phyloP scores from a whole-genome alignment of 768 basidiomycete species.

The Thelephora ganbajun region DNA sequence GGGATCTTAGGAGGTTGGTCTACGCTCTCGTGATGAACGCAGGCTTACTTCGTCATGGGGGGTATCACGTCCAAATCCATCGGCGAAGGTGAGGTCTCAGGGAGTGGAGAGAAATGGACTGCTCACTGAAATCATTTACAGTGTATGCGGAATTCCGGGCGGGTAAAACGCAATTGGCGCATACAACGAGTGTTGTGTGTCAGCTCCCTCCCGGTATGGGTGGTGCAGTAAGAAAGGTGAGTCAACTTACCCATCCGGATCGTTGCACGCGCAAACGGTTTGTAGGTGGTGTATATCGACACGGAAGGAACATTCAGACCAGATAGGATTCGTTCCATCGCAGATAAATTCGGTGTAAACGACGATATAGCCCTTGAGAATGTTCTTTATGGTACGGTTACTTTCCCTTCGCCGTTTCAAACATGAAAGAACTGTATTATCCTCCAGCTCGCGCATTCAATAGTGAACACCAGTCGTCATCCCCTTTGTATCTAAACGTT shows the following conservation, averaged over 20 bases:
- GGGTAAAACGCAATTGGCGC: conserved; percentile 90
- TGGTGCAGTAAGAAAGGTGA: conserved; percentile 78
- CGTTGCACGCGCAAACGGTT: background rate
- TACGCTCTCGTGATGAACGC: no score
- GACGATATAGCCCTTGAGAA: conserved; percentile 79
- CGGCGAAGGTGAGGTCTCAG: conserved; percentile 51
- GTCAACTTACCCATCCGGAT: conserved; percentile 3
- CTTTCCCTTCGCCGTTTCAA: conserved; percentile 1
- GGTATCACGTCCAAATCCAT: conserved; percentile 89
- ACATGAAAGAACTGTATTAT: conserved; percentile 8
- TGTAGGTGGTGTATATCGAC: conserved; percentile 81
- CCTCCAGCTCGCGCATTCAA: conserved; percentile 72
- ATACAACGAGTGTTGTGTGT: conserved; percentile 85
- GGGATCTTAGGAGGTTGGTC: no score
- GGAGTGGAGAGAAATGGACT: background rate
- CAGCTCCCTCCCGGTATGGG: conserved; percentile 86
- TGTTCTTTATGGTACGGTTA: conserved; percentile 65
- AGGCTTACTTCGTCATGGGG: conserved; percentile 30
- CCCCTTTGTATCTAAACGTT: conserved; percentile 2
- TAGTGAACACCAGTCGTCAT: conserved; percentile 70
- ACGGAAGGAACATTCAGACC: conserved; percentile 95
- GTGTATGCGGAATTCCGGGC: conserved; percentile 96
- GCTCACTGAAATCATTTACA: conserved; percentile 14
- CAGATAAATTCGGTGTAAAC: conserved; percentile 90
- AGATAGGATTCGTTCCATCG: conserved; percentile 81